These are phyloP conservation scores for Botryosphaeria agaves DNA, from an alignment of 2,329 filamentous ascomycete species.

Conservation along the genomic window DNA sequence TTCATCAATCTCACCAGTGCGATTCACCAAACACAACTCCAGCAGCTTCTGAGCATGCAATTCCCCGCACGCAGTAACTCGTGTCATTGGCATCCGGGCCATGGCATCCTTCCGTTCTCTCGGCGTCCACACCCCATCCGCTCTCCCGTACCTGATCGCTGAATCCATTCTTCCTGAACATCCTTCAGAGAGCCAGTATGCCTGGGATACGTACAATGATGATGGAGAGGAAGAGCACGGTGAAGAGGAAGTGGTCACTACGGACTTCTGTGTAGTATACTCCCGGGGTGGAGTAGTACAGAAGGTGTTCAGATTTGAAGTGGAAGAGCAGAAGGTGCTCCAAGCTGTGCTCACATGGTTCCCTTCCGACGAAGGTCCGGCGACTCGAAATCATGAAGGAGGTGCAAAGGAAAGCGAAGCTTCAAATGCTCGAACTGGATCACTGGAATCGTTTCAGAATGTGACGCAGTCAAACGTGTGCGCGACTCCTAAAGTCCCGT, in stretches of 20 bases:
- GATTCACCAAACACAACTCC: too few species aligned
- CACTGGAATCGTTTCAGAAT: too few species aligned
- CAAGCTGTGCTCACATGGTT: conserved; percentile 80
- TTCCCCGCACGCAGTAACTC: too few species aligned
- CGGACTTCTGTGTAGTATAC: conserved; percentile 67
- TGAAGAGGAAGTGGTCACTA: conserved; percentile 69
- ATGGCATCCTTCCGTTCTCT: conserved; percentile 90
- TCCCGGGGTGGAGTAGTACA: conserved; percentile 71
- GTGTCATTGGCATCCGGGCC: too few species aligned
- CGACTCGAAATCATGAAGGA: background rate
- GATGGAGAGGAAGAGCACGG: conserved; percentile 22
- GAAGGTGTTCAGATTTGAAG: conserved; percentile 69
- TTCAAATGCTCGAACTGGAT: background rate
- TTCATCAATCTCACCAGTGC: too few species aligned
- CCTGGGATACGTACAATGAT: conserved; percentile 50
- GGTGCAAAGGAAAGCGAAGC: background rate
- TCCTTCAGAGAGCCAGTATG: conserved; percentile 47
- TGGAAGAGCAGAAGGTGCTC: conserved; percentile 73
- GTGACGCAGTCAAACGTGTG: too few species aligned
- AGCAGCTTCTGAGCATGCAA: too few species aligned
- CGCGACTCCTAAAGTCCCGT: too few species aligned
- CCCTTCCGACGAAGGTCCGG: conserved; percentile 23
- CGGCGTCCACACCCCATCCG: conserved; percentile 76
- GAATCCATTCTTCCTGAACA: conserved; percentile 60
- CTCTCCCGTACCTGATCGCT: conserved; percentile 63